Conservation (phyloP, 805 yeast species). For the Candida maris region DNA sequence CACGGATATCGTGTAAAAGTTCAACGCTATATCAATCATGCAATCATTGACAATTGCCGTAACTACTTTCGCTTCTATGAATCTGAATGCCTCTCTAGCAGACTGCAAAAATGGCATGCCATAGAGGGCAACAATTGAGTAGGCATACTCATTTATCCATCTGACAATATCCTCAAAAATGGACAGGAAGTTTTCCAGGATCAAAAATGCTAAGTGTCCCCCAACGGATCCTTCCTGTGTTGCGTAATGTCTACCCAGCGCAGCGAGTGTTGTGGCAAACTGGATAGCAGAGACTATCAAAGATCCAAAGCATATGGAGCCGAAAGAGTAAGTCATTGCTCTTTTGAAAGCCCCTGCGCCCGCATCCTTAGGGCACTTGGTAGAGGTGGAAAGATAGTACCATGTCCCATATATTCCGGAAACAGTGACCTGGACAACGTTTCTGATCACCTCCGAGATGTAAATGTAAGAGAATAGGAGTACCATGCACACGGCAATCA, state of each 20-base stretch:
- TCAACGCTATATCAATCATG: constrained; percentile 69
- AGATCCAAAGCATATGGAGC: constrained; percentile 81
- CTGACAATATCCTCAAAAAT: constrained; percentile 39
- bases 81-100: constrained; percentile 72
- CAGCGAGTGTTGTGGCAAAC: constrained; percentile 8
- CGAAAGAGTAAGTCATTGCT: constrained; percentile 81
- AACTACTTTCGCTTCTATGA: constrained; percentile 72
- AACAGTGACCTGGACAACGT: constrained; percentile 72
- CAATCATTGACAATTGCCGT: constrained; percentile 83
- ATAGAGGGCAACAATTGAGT: constrained; percentile 82
- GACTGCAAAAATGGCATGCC: constrained; percentile 72
- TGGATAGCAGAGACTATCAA: constrained; percentile 73
- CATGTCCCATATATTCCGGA: constrained; percentile 87
- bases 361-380: constrained; percentile 69
- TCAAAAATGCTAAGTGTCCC: constrained; percentile 4
- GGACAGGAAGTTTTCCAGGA: constrained; percentile 27
- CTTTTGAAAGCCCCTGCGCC: constrained; percentile 73
- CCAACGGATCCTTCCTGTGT: constrained; percentile 8
- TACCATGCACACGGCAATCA: constrained; percentile 39
- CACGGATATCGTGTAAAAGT: constrained; percentile 65
- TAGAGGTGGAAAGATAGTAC: constrained; percentile 60
- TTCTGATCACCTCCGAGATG: constrained; percentile 76
- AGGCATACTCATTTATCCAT: constrained; percentile 87
- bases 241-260: constrained; percentile 9
- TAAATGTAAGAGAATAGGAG: constrained; percentile 78